These are phyloP conservation scores for Fagus sylvatica DNA, from an alignment of 306 rosid species.

Conservation along the genomic window DNA sequence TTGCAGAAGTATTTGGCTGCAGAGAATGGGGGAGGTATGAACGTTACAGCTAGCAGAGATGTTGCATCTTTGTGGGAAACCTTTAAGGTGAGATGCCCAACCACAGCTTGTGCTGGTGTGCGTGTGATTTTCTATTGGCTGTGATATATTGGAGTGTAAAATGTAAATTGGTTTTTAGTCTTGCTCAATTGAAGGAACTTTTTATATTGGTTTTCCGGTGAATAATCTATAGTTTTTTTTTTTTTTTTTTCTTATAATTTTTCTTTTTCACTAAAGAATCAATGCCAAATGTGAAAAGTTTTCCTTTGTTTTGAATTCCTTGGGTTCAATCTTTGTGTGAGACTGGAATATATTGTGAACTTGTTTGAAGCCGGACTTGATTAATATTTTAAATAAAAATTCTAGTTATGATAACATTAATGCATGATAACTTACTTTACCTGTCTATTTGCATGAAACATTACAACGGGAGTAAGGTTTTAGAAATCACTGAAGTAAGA, in stretches of 20 bases:
- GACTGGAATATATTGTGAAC: not conserved
- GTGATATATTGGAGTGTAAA: not conserved
- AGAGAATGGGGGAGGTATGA: constrained; percentile 82
- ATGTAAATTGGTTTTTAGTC: not conserved
- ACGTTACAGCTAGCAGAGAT: constrained; percentile 71
- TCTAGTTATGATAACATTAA: not conserved
- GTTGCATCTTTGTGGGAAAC: constrained; percentile 88
- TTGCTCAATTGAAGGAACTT: not conserved
- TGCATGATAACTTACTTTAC: not conserved
- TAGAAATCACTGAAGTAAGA: not conserved
- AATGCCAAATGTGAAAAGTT: not conserved
- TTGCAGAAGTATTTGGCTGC: constrained; percentile 76
- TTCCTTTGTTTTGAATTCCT: not conserved
- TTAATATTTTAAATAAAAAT: constrained; percentile 1
- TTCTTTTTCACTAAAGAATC: too few species aligned
- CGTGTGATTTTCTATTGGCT: constrained; percentile 16
- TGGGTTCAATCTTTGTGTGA: not conserved
- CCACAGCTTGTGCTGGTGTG: constrained; percentile 5
- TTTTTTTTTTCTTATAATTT: not conserved
- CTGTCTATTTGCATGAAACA: too few species aligned
- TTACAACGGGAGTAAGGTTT: not conserved
- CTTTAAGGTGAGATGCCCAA: constrained; percentile 57
- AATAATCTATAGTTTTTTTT: not conserved
- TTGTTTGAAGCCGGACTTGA: not conserved
- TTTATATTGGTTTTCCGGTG: not conserved